A percentile compares a stretch with the other conserved stretches of the same genome.
phyloP scores from a whole-genome alignment of 73 alveolate species.

The Paramecium octaurelia region DNA sequence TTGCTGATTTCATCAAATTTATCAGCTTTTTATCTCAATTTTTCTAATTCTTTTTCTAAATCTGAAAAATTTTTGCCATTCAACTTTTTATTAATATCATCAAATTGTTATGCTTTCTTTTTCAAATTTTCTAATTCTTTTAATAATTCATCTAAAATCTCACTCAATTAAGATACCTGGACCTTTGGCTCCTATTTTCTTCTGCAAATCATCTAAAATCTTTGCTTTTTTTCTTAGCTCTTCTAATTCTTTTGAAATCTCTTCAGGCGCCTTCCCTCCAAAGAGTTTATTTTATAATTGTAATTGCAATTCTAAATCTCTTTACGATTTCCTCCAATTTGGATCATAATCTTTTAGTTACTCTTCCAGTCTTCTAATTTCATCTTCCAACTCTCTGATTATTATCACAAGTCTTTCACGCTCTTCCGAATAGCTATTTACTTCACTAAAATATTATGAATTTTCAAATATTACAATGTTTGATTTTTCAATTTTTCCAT shows the following conservation, averaged over 20 bases:
- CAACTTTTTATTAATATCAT: not conserved
- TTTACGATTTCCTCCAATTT: slow-evolving; percentile 10
- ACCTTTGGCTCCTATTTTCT: not conserved
- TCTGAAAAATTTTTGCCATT: not conserved
- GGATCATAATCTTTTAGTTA: slow-evolving; percentile 44
- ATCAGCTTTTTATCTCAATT: slow-evolving; percentile 7
- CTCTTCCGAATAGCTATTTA: not conserved
- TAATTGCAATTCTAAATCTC: slow-evolving; percentile 15
- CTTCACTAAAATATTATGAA: not conserved
- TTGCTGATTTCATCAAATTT: slow-evolving; percentile 6
- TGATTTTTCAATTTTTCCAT: slow-evolving; percentile 37
- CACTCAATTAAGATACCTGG: not conserved
- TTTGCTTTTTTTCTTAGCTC: not conserved
- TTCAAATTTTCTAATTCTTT: slow-evolving; percentile 11
- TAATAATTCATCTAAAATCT: not conserved
- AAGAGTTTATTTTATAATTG: not conserved
- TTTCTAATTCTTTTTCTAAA: slow-evolving; percentile 7
- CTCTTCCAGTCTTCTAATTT: not conserved
- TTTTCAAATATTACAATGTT: not conserved
- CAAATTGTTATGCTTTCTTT: slow-evolving; percentile 31
- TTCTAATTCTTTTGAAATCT: not conserved
- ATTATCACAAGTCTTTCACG: not conserved
- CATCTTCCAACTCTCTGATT: slow-evolving; percentile 3
- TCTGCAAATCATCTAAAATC: not conserved
- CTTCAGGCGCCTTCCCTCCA: slow-evolving; percentile 15